Evolutionary conservation across 192 early-diverging fungal genomes (phyloP), one percentile per base, ranked within the genome.

Genomic region (Umbelopsis vinacea): DNA sequence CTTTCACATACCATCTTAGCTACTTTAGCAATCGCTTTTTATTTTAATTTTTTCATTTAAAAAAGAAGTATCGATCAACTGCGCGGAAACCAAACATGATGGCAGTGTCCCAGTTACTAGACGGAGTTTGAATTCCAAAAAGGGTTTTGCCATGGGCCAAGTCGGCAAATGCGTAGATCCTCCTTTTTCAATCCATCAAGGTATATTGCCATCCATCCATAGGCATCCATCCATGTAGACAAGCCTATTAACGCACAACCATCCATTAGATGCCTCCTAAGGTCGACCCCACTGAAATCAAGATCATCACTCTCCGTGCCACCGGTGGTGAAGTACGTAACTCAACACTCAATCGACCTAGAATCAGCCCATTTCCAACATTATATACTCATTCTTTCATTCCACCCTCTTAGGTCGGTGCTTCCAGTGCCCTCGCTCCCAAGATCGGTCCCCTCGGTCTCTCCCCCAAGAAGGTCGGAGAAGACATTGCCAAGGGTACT

Each of bases 361-460:
- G 17, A 55, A 52, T 24, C 24, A 29, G n/a, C 19, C 0, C 9
- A 11, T 17, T 29, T 50, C 29, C 22, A 17, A 22, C n/a, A n/a
- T n/a, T n/a, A n/a, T n/a, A n/a, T n/a, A n/a, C 45, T 10, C 24
- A 24, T 15, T 11, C 22, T n/a, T 48, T 24, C 43, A 15, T 21
- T 17, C 3, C 37, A 48, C 52, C 22, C 0, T 33, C 21, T 15
- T 67, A 96, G 85, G 96, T 98, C 78, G 94, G 93, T 88, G 93
- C 95, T 87, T 95, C 95, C 79, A 94, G 93, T 80, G 95, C 96
- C 52, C 90, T 99, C 67, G 97, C 97, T 67, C 96, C 97, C 84
- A 99, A 99, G 93, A 95, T 99, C 76, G 97, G 97, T 96, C 97
- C 97, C 79, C 94, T 99, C 77, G 97, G 97, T 97, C 86, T 92